phyloP scores from a whole-genome alignment of 2,329 filamentous ascomycete species.

The Fusarium sublunatum region DNA sequence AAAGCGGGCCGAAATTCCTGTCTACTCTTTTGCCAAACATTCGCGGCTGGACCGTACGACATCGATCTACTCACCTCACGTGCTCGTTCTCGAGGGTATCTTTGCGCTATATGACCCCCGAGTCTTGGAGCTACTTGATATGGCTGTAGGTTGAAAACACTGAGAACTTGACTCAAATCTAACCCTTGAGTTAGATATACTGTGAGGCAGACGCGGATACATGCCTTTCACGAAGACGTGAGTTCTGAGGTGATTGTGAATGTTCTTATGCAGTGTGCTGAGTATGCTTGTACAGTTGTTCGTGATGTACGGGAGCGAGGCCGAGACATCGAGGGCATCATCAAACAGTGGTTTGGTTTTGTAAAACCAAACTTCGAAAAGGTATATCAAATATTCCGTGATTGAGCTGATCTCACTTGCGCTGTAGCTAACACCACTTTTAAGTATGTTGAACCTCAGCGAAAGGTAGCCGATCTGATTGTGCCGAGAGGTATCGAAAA shows the following conservation, averaged over 20 bases:
- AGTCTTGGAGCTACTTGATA: constrained; percentile 87
- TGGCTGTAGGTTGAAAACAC: constrained; percentile 70
- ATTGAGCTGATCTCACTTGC: neutral
- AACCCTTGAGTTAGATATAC: constrained; percentile 72
- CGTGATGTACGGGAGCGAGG: constrained; percentile 91
- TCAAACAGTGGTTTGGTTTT: constrained; percentile 97
- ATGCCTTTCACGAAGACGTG: constrained; percentile 88
- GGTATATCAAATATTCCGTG: constrained; percentile 48
- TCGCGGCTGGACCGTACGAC: constrained; percentile 82
- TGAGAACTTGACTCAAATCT: constrained; percentile 1
- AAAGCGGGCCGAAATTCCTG: constrained; percentile 88
- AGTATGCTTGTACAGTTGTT: constrained; percentile 65
- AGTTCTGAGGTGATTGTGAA: constrained; percentile 46
- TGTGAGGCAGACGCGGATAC: constrained; percentile 96
- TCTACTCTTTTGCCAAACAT: constrained; percentile 96
- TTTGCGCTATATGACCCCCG: constrained; percentile 91
- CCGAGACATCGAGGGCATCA: constrained; percentile 91
- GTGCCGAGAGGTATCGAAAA: constrained; percentile 96
- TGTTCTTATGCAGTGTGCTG: neutral
- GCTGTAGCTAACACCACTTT: constrained; percentile 19
- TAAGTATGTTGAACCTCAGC: constrained; percentile 90
- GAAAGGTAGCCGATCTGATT: constrained; percentile 92
- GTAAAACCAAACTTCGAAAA: constrained; percentile 98
- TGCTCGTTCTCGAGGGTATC: constrained; percentile 94
- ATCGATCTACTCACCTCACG: constrained; percentile 94